Base-by-base conservation (phyloP, 2,329 filamentous ascomycete species). In the Botrytis deweyae region DNA sequence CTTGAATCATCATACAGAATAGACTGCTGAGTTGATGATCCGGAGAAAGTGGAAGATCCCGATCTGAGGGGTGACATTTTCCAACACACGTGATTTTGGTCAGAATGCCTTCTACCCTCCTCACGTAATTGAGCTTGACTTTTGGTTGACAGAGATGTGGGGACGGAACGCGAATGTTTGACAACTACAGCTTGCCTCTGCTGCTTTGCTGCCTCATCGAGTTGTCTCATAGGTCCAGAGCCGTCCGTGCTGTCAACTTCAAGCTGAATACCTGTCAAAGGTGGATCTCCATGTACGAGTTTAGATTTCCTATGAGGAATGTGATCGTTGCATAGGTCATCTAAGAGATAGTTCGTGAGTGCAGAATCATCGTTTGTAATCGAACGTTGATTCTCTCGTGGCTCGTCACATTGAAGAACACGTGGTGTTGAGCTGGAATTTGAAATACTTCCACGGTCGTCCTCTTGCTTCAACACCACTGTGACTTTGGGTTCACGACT, bases 201-300 rank as follows among this genome's bases (percentile, higher is more conserved):
- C 0, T 40, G 25, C 36, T 36, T 38, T 29, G 2, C 0, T 9
- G 1, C 14, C 65, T 55, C 25, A 5, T 0, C 1, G 1, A 3
- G 6, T 20, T 40, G 14, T 9, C 25, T 22, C 4, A 40, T 55
- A 68, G 22, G 65, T 42, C 3, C 33, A 68, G 16, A 55, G 8
- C n/a, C 10, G 16, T 55, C 25, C 14, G 22, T 55, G 65, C 25
- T 22, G 22, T 52, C 0, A 18, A 38, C 5, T 22, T 16, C 29
- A 12, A n/a, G 33, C 29, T 20, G 36, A n/a, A n/a, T 49, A 66
- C 4, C 9, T 52, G 22, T 4, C 14, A 38, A 52, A 52, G 33
- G 14, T 67, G 44, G 22, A 40, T 67, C 22, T 40, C 12, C 12
- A n/a, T 5, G 4, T 67, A 10, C 29, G 33, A n/a, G 12, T 33